These are phyloP conservation scores for Actinomucor elegans DNA, from an alignment of 371 early-diverging fungal species.

Conservation along the genomic window DNA sequence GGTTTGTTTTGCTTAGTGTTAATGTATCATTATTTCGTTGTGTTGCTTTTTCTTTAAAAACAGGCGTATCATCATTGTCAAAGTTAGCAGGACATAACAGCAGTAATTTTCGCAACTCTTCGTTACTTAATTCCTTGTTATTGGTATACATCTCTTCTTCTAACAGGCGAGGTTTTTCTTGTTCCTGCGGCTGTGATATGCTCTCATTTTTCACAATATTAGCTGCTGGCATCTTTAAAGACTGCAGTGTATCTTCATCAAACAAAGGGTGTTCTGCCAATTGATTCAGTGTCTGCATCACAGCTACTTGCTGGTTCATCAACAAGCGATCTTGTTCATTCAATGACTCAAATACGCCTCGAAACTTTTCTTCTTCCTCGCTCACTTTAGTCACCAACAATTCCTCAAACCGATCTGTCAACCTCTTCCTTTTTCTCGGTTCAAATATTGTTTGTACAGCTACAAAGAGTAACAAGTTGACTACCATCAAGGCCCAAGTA, in stretches of 20 bases:
- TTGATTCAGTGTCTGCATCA: constrained; percentile 21
- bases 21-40: not conserved
- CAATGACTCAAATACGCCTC: constrained; percentile 23
- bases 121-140: no score
- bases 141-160: no score
- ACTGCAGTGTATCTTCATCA: constrained; percentile 1
- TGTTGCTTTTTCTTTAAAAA: not conserved
- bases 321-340: constrained; percentile 21
- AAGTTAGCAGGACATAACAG: not conserved
- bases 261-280: constrained; percentile 19
- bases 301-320: constrained; percentile 28
- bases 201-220: no score
- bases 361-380: constrained; percentile 45
- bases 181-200: not conserved
- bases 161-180: not conserved
- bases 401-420: constrained; percentile 74
- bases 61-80: not conserved
- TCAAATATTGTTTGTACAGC: constrained; percentile 79
- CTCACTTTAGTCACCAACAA: constrained; percentile 45
- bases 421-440: constrained; percentile 69
- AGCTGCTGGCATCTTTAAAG: not conserved
- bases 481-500: constrained; percentile 76
- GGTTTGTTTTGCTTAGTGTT: not conserved
- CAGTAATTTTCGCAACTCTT: not conserved
- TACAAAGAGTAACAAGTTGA: constrained; percentile 74